Evolutionary conservation across 164 flowering plant genomes (phyloP).

Genomic region (Litsea cubeba): DNA sequence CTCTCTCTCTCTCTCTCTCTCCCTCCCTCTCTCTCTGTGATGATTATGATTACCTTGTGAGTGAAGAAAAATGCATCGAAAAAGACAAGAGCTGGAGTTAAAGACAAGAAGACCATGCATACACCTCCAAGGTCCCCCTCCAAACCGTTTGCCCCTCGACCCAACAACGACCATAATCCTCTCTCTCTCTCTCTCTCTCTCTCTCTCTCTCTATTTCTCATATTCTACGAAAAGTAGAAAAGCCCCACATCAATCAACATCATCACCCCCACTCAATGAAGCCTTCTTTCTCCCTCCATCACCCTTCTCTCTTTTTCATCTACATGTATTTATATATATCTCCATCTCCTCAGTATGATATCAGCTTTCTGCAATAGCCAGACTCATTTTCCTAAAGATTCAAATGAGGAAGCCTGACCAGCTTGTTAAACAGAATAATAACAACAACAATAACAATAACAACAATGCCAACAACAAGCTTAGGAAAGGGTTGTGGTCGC

Average conservation of each 20-base stretch:
- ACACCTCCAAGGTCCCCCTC: conserved; percentile 52
- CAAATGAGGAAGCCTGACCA: conserved; percentile 46
- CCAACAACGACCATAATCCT: conserved; percentile 45
- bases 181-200: conserved; percentile 25
- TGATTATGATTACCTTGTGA: conserved; percentile 56
- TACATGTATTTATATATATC: neutral
- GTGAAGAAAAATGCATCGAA: conserved; percentile 52
- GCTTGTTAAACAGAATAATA: conserved; percentile 12
- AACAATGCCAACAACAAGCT: conserved; percentile 24
- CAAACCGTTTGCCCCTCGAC: conserved; percentile 77
- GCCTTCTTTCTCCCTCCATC: conserved; percentile 17
- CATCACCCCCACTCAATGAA: conserved; percentile 32
- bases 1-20: conserved; percentile 29
- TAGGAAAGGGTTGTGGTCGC: conserved; percentile 72
- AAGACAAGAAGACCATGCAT: conserved; percentile 56
- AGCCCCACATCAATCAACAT: conserved; percentile 44
- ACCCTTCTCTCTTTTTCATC: neutral
- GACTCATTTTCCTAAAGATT: neutral
- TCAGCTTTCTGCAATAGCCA: conserved; percentile 7
- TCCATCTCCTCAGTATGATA: neutral
- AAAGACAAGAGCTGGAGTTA: conserved; percentile 51
- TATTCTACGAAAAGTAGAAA: conserved; percentile 65
- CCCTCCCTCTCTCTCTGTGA: conserved; percentile 3
- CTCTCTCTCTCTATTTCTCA: conserved; percentile 16
- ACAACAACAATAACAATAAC: conserved; percentile 4